A percentile compares a stretch with the other conserved stretches of the same genome.
Conservation (phyloP, 345 rosid species). For the Ceriops tagal region DNA sequence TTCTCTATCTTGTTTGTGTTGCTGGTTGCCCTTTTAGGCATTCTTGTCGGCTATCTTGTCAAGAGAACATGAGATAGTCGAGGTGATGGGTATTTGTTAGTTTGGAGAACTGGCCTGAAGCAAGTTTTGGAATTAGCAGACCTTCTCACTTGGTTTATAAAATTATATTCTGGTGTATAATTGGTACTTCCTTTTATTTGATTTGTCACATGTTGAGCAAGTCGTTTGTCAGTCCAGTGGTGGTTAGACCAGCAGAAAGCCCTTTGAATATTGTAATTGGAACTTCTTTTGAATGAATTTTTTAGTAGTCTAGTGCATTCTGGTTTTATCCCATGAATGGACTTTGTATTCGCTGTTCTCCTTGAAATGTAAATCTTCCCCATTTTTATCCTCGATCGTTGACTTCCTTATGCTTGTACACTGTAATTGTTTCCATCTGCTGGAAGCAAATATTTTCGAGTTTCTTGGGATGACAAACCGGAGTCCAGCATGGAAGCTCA, state of each 20-base stretch:
- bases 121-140: slow-evolving; percentile 1
- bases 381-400: not conserved
- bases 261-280: not conserved
- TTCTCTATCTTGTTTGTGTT: slow-evolving; percentile 43
- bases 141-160: slow-evolving; percentile 3
- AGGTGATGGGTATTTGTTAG: not conserved
- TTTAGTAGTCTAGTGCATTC: not conserved
- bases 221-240: not conserved
- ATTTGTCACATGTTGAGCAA: not conserved
- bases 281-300: not conserved
- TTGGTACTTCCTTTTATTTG: not conserved
- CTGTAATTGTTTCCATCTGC: no score
- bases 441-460: no score
- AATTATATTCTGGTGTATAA: slow-evolving; percentile 1
- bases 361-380: not conserved
- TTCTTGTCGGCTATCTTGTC: slow-evolving; percentile 52
- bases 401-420: not conserved
- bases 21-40: slow-evolving; percentile 57
- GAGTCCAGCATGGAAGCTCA: no score
- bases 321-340: not conserved
- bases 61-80: slow-evolving; percentile 28
- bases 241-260: slow-evolving; percentile 1
- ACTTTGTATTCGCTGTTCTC: not conserved
- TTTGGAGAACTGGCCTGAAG: slow-evolving; percentile 2
- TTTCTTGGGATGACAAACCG: no score